These are phyloP conservation scores for Pythium oligandrum DNA, from an alignment of 352 stramenopile species.

Conservation along the genomic window DNA sequence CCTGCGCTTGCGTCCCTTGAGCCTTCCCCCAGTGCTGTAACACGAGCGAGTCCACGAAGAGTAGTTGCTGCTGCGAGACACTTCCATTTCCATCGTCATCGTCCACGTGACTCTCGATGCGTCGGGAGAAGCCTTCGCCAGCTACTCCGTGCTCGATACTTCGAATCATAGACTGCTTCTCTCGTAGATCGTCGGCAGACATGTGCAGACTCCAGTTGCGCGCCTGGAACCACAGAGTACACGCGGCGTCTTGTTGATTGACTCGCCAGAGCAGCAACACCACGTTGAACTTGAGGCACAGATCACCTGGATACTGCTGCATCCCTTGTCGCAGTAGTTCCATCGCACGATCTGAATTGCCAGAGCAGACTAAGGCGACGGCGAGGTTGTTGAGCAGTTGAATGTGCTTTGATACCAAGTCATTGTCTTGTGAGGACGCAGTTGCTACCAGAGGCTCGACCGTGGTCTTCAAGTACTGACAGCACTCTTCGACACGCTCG, in stretches of 20 bases:
- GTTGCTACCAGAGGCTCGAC: slow-evolving; percentile 24
- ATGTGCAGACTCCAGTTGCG: slow-evolving; percentile 45
- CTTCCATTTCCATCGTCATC: slow-evolving; percentile 12
- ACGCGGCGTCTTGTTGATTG: slow-evolving; percentile 37
- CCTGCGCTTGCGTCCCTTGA: slow-evolving; percentile 21
- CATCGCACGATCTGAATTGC: slow-evolving; percentile 31
- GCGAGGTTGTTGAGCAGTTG: slow-evolving; percentile 80
- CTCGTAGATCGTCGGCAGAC: slow-evolving; percentile 17
- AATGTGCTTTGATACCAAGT: slow-evolving; percentile 35
- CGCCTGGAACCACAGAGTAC: slow-evolving; percentile 61
- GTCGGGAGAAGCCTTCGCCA: background rate
- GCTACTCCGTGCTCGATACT: background rate
- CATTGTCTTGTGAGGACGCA: slow-evolving; percentile 4
- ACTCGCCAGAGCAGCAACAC: slow-evolving; percentile 70
- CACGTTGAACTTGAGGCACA: slow-evolving; percentile 67
- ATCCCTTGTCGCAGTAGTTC: slow-evolving; percentile 37
- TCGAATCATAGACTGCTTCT: slow-evolving; percentile 9
- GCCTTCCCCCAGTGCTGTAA: slow-evolving; percentile 47
- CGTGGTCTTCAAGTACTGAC: slow-evolving; percentile 27
- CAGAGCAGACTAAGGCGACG: slow-evolving; percentile 35
- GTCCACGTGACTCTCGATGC: slow-evolving; percentile 42
- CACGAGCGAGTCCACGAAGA: slow-evolving; percentile 56
- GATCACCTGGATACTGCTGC: slow-evolving; percentile 29
- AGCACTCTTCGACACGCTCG: slow-evolving; percentile 60
- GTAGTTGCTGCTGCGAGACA: slow-evolving; percentile 43